Base-by-base conservation (phyloP, 495 filamentous ascomycete genomes). In the Daldinia childiae region DNA sequence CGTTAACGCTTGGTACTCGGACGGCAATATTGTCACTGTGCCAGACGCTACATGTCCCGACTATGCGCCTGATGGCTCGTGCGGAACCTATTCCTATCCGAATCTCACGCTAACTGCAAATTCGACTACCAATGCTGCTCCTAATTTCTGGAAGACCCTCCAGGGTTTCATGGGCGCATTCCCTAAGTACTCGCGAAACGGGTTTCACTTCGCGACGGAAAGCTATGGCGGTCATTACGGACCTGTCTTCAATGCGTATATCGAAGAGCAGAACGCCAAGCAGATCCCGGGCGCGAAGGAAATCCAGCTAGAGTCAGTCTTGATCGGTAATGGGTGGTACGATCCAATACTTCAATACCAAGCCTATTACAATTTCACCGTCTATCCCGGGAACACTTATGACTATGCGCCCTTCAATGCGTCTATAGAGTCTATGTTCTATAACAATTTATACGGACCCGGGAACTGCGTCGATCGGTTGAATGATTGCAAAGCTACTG, bases 141-240 rank as follows among this genome's bases (percentile, higher is more conserved):
- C 86, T 2, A 84, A 84, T 57, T 85, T 88, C 75, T 90, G 85
- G 83, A 84, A 83, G 60, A 85, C 86, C 1, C 73, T 90, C 55
- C 88, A 90, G 70, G 87, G 86, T 19, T 90, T 90, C 76, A 86
- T 89, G 81, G 87, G 87, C 1, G 87, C 83, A 3, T 90, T 90
- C 71, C 88, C 88, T 2, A 74, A 89, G 58, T 90, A 90, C 77
- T 82, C 85, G 1, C 74, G 84, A 12, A 78, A 84, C 41, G 80
- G 82, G 1, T 87, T 89, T 75, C 85, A 88, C 70, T 88, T 90
- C 77, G 80, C 85, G 8, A 87, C 86, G 1, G 87, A 89, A 72
- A 84, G 81, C 32, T 92, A 91, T 66, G 90, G 90, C 12, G 89
- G 89, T 1, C 89, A 88, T 32, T 92, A 91, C 52, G 90, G 89